Percentiles rank a stretch among this genome's conserved stretches.
Conservation (phyloP, 352 stramenopile genomes). For the Elongisporangium prolatum region DNA sequence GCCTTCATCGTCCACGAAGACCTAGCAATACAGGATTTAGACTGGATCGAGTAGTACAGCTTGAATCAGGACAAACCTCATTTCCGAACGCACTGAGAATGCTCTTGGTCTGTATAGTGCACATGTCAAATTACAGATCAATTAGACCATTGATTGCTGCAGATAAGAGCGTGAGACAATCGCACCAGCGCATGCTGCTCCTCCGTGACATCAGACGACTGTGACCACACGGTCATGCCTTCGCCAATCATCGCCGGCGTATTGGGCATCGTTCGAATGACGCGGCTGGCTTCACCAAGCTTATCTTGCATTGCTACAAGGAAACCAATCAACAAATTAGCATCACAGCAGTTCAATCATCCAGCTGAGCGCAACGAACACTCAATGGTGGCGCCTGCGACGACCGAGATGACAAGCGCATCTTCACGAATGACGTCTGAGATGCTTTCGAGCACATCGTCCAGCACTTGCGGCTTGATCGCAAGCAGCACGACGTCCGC, state of each 20-base stretch:
- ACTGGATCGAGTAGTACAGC: not conserved
- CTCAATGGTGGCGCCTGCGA: conserved; percentile 80
- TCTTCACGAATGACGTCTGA: conserved; percentile 45
- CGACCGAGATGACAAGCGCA: conserved; percentile 77
- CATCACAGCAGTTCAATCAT: not conserved
- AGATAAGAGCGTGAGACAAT: not conserved
- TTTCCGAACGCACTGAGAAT: conserved; percentile 90
- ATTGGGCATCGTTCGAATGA: conserved; percentile 96
- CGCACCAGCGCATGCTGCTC: conserved; percentile 59
- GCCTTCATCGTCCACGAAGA: conserved; percentile 93
- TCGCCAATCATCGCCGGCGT: conserved; percentile 93
- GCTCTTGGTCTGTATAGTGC: conserved; percentile 49
- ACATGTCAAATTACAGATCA: conserved; percentile 6
- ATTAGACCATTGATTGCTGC: not conserved
- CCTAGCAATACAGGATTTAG: conserved; percentile 11
- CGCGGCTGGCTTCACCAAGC: conserved; percentile 51
- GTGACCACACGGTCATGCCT: conserved; percentile 94
- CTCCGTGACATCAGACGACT: conserved; percentile 69
- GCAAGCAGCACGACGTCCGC: conserved; percentile 91
- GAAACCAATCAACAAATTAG: not conserved
- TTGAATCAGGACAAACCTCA: conserved; percentile 31
- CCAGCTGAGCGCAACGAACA: conserved; percentile 7
- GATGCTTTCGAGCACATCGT: conserved; percentile 70
- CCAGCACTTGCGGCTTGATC: conserved; percentile 94
- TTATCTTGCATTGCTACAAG: conserved; percentile 39